Base-by-base conservation (phyloP, 345 rosid genomes). In the Aethionema arabicum region DNA sequence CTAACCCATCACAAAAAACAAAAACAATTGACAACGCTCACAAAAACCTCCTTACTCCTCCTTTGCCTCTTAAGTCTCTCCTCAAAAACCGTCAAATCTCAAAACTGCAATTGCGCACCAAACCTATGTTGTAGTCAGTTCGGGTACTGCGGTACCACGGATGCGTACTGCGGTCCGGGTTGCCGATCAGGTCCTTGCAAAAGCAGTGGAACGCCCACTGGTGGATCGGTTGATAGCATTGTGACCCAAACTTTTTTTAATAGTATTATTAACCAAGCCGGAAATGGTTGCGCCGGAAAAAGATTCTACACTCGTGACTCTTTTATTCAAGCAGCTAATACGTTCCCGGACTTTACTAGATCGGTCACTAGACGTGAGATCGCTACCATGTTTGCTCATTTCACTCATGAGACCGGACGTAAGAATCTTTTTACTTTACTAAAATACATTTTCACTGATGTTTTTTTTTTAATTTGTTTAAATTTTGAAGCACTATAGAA, bases 71-170 rank as follows among this genome's bases (percentile, higher is more conserved):
- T 68, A 44, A 15, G 67, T 43, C 37, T 69, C 4, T 69, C 15
- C 7, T 61, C 44, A 32, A 2, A 61, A 65, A 58, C 35, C 21
- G 72, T 65, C 6, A 58, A 66, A 44, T 74, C 82, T 6, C 91
- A 85, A 65, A 78, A 77, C 72, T 84, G 89, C 15, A 79, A 81
- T 35, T 84, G 89, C 48, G 67, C 79, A 3, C 45, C 81, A 2
- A 56, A 74, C 52, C 8, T 71, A 1, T 84, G 86, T 13, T 84
- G 89, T 42, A 84, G 86, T 45, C 67, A 61, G 29, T 52, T 2
- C 15, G 89, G 89, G 8, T 80, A 14, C 16, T 83, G 83, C 11
- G 83, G 88, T 40, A 35, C 43, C 0, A 38, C 53, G 0, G 36
- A 56, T 0, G 70, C 42, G 0, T 77, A 79, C 41, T 83, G 85